A percentile compares a stretch with the other conserved stretches of the same genome.
Evolutionary conservation across 306 rosid species (phyloP).

Genomic region (cucumber (Cucumis sativus)): Cucumber_9930_V3 NC_026660.2:21051501-21052000

Average conservation of each 20-base stretch:
- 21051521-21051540: too few species aligned
- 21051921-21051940: neutral
- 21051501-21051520: too few species aligned
- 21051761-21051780: slow-evolving; percentile 98
- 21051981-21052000: neutral
- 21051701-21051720: slow-evolving; percentile 90
- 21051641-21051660: slow-evolving; percentile 31
- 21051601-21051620: neutral
- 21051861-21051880: neutral
- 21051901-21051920: neutral
- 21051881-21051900: neutral
- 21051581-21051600: neutral
- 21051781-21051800: slow-evolving; percentile 3
- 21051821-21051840: neutral
- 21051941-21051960: neutral
- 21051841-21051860: neutral
- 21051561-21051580: slow-evolving; percentile 13
- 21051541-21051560: too few species aligned
- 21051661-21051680: slow-evolving; percentile 98
- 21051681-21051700: slow-evolving; percentile 78
- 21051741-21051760: slow-evolving; percentile 67
- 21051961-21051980: neutral
- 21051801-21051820: neutral
- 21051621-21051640: slow-evolving; percentile 4
- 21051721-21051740: slow-evolving; percentile 61